Base-by-base conservation (phyloP, 768 basidiomycete genomes). In the Trametes punicea region DNA sequence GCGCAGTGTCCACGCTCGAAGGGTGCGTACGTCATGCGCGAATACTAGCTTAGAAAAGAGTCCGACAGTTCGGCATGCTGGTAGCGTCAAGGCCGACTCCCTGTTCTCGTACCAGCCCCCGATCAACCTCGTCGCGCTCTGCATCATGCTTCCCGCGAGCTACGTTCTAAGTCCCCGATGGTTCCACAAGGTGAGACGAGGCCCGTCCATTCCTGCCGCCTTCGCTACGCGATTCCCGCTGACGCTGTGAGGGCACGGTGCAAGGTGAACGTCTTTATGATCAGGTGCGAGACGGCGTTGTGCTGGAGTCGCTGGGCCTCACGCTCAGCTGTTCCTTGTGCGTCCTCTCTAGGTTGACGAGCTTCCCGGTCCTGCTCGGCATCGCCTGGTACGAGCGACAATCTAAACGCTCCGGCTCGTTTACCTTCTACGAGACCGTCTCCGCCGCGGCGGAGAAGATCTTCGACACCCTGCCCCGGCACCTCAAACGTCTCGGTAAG, bases 81-180 rank as follows among this genome's bases (percentile, higher is more conserved):
- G 15, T 36, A 81, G 90, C 33, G 91, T 93, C 46, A 92, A 93
- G 65, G 91, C 90, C 25, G 94, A 98, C 68, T 91, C 84, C 0
- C 69, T 98, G 11, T 98, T 97, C 69, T 93, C 90, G 21, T 98
- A 98, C 68, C 92, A 94, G 65, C 88, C 96, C 0, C 97, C 97
- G 0, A 72, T 98, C 65, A 99, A 98, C 69, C 71, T 98, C 6
- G 57, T 95, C 39, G 97, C 96, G 0, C 74, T 98, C 13, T 83
- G 84, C 48, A 75, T 96, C 60, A 88, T 99, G 80, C 76, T 94
- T 59, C 94, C 97, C 2, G 78, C 89, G 20, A 90, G 87, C 61
- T 94, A 90, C 68, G 71, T 93, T 48, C 76, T 97, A n/a, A 80
- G 80, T 6, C 93, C 94, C n/a, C 79, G 96, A 51, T 98, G 93